Evolutionary conservation across 2,329 filamentous ascomycete species (phyloP), one percentile per base, ranked within the genome.

Genomic region (Xylariaceae sp.): DNA sequence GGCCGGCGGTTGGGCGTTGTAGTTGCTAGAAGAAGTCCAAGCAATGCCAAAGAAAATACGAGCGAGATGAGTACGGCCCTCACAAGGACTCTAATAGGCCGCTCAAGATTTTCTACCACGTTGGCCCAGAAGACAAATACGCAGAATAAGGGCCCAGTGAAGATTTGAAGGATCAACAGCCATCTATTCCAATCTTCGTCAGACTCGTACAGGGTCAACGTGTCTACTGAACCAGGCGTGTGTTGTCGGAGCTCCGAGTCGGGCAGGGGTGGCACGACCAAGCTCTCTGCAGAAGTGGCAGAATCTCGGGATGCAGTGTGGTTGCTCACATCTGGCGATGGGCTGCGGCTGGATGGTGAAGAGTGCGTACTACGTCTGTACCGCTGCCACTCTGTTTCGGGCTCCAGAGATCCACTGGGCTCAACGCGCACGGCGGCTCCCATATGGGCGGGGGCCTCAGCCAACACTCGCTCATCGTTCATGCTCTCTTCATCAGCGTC

Each of bases 71-170:
- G 66, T 1, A 83, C 63, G 60, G 87, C 75, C 39, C 76, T 72
- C 14, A 86, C 48, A 31, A 92, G 74, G 19, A 73, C 73, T 57
- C 69, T 72, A 33, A 71, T 65, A 1, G 81, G 75, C 31, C 75
- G 69, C n/a, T 80, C 75, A 43, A 80, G 69, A 43, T 88, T 84
- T 31, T 87, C 76, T 38, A 71, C 66, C 49, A 79, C 76, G 61
- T 89, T 89, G 19, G 82, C 84, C 84, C 86, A 96, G 17, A 90
- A 69, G 31, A 96, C 83, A 16, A 90, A 67, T 1, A 89, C 81
- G 42, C 92, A 83, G 69, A 97, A 96, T 18, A 94, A 70, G 0
- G 94, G 94, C 0, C 92, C 90, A 0, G 88, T 89, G 66, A 97
- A 91, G 45, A 94, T 79, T 64, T 99, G 95, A 10, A 94, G 70